Conservation (phyloP, 2,329 filamentous ascomycete genomes). For the Pseudogymnoascus sp. region DNA sequence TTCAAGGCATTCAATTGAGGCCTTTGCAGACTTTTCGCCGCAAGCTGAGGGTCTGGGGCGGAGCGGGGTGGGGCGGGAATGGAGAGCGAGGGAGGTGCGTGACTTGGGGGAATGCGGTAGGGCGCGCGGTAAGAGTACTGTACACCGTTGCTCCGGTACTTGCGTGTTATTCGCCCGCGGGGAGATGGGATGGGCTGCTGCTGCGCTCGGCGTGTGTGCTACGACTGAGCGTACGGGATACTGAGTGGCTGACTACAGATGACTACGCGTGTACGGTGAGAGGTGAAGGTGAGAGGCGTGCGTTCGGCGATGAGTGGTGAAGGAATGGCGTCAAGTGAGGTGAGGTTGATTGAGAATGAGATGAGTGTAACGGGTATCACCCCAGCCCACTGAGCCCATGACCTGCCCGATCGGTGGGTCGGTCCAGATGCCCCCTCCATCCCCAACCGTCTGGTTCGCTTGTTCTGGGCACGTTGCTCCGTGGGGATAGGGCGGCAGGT, state of each 20-base stretch:
- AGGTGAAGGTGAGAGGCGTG: background rate
- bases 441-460: background rate
- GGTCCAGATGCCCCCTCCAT: background rate
- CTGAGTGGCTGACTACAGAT: background rate
- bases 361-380: no score
- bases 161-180: background rate
- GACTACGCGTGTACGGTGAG: background rate
- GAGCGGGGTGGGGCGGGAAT: background rate
- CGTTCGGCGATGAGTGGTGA: no score
- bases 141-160: background rate
- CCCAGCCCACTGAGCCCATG: background rate
- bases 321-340: background rate
- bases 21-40: background rate
- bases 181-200: background rate
- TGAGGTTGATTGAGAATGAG: background rate
- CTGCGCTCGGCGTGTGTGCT: background rate
- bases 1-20: background rate
- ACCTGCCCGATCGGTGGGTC: conserved; percentile 2
- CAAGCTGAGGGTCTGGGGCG: background rate
- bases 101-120: background rate
- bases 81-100: background rate
- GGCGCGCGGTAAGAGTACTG: background rate
- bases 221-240: background rate
- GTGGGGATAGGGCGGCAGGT: background rate
- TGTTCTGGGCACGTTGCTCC: background rate